Base-by-base conservation (phyloP, 352 stramenopile genomes). In the Hyphochytrium catenoides region DNA sequence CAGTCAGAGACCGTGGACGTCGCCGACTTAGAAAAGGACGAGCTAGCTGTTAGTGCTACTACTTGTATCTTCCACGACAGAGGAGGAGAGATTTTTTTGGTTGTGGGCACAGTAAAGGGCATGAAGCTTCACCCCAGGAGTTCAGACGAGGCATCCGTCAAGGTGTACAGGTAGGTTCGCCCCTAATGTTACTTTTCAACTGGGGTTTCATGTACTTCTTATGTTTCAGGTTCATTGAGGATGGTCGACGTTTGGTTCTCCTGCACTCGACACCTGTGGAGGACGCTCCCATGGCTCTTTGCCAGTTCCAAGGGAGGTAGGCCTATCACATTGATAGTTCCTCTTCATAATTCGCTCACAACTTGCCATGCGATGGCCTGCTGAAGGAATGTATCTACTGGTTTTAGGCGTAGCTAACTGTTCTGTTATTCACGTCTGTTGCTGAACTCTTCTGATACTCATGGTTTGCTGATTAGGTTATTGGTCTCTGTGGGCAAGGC, bases 281-380 rank as follows among this genome's bases (percentile, higher is more conserved):
- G 21, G 89, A 90, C 36, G 79, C 95, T 15, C 91, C 90, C 5
- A 69, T 95, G 18, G 81, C 88, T 3, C 76, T 98, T 61, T 87
- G 76, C 44, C 82, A 96, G 42, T 97, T 98, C 53, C 82, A 98
- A 46, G 90, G 89, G 15, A 63, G n/a, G n/a, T n/a, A n/a, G n/a
- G n/a, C n/a, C n/a, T n/a, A n/a, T n/a, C n/a, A n/a, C n/a, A n/a
- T n/a, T n/a, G n/a, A n/a, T n/a, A n/a, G n/a, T n/a, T n/a, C n/a
- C n/a, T n/a, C n/a, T n/a, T n/a, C n/a, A n/a, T n/a, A n/a, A n/a
- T n/a, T n/a, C n/a, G n/a, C n/a, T n/a, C n/a, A n/a, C n/a, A n/a
- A n/a, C n/a, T n/a, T n/a, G n/a, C n/a, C n/a, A n/a, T n/a, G n/a
- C n/a, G n/a, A n/a, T n/a, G n/a, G n/a, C n/a, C n/a, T n/a, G n/a